Evolutionary conservation across 2,329 filamentous ascomycete genomes (phyloP).

Genomic region (Colletotrichum godetiae): DNA sequence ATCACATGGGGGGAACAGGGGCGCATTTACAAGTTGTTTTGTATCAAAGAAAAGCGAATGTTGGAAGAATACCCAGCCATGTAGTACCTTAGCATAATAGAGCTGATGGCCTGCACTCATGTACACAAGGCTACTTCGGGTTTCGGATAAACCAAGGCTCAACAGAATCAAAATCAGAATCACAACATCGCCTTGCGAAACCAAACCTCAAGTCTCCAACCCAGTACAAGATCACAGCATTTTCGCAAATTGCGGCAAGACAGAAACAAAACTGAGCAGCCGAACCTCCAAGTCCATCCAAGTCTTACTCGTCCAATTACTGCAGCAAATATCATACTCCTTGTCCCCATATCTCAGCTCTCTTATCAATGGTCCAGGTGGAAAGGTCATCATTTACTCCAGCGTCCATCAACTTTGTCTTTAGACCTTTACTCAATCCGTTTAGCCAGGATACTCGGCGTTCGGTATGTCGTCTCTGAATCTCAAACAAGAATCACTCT

Average conservation of each 20-base stretch:
- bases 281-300: background rate
- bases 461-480: background rate
- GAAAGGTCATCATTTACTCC: too few relatives aligned
- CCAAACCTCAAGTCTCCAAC: background rate
- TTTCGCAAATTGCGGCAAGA: background rate
- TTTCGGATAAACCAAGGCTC: background rate
- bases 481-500: background rate
- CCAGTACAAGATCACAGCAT: background rate
- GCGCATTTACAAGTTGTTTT: background rate
- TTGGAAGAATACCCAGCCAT: background rate
- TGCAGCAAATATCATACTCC: background rate
- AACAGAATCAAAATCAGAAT: background rate
- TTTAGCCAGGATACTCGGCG: background rate
- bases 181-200: background rate
- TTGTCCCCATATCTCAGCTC: background rate
- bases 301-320: background rate
- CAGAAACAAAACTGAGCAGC: too few relatives aligned
- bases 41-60: background rate
- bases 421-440: background rate
- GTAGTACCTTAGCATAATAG: background rate
- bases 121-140: background rate
- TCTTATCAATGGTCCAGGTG: background rate
- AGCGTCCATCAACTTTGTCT: background rate
- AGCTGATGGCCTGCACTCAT: background rate
- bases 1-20: background rate